Base-by-base conservation (phyloP, 371 early-diverging fungal species). In the Apophysomyces trapeziformis region DNA sequence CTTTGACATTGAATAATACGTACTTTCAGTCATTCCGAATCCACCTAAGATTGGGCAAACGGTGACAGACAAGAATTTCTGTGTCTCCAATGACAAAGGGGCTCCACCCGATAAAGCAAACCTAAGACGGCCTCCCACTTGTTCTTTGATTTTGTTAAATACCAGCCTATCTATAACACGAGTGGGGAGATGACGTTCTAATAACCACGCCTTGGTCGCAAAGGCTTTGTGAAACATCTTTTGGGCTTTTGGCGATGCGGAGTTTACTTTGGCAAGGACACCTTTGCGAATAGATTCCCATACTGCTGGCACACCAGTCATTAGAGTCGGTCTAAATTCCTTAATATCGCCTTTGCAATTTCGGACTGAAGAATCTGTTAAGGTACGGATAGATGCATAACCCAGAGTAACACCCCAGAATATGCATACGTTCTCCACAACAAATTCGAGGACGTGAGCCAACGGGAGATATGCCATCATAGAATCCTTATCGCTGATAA, bases 61-160 rank as follows among this genome's bases (percentile, higher is more conserved):
- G 7, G 92, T 87, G 9, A 90, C 88, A 13, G 90, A 87, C 68
- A 99, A 77, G 75, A 97, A 97, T 69, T 86, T 81, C 70, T 96
- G 93, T 6, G 95, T 92, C 39, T 94, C 92, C 45, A 74, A 50
- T 39, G 94, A 90, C 58, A 99, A 85, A 32, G 99, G 95, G 5
- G 99, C 99, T 61, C 98, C 97, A 64, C 99, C 99, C 39, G 92
- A 93, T 9, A 99, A 79, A 39, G 93, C 93, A 75, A 91, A 87
- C 67, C 89, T 83, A 58, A 99, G 86, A 26, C 93, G 84, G 35
- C 99, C 99, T 62, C 99, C 99, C 57, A 95, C 94, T 66, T 93
- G 91, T 43, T 89, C 90, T 69, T 89, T 83, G 66, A 99, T 92
- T 78, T 92, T 91, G 72, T 90, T 92, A 78, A 99, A 99, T 16